Conservation (phyloP, 768 basidiomycete species). For the Termitomyces sp. region DNA sequence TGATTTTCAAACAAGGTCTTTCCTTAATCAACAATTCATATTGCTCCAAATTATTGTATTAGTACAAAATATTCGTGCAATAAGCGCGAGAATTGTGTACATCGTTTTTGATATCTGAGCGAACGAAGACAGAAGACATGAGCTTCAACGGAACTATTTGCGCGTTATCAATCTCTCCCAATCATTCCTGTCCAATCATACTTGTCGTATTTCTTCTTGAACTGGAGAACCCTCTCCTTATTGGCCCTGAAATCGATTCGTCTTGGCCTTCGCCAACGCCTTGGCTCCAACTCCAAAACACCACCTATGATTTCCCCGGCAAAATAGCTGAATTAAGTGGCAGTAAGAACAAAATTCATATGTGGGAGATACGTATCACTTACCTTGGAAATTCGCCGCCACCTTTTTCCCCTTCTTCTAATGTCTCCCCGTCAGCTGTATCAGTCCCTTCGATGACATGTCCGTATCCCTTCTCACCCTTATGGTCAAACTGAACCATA, state of each 20-base stretch:
- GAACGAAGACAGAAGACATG: neutral
- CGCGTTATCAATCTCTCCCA: conserved; percentile 23
- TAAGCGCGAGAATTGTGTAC: neutral
- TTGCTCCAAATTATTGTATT: neutral
- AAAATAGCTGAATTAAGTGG: conserved; percentile 61
- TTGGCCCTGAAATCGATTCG: conserved; percentile 66
- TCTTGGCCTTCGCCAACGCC: conserved; percentile 79
- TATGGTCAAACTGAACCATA: conserved; percentile 98
- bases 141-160: neutral
- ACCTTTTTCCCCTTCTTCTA: conserved; percentile 86
- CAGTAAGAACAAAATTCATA: neutral
- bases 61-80: neutral
- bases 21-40: neutral
- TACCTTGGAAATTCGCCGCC: conserved; percentile 88
- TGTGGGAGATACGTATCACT: conserved; percentile 14
- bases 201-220: conserved; percentile 71
- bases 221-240: conserved; percentile 59
- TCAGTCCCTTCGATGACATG: conserved; percentile 93
- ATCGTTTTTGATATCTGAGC: neutral
- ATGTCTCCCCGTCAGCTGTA: conserved; percentile 30
- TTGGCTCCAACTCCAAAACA: conserved; percentile 78
- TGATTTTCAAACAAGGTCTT: neutral
- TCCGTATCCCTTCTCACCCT: conserved; percentile 96
- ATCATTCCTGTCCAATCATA: conserved; percentile 83
- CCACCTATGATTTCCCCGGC: conserved; percentile 94